These are phyloP conservation scores for Atalantia buxifolia DNA, from an alignment of 345 rosid genomes.

Conservation along the genomic window DNA sequence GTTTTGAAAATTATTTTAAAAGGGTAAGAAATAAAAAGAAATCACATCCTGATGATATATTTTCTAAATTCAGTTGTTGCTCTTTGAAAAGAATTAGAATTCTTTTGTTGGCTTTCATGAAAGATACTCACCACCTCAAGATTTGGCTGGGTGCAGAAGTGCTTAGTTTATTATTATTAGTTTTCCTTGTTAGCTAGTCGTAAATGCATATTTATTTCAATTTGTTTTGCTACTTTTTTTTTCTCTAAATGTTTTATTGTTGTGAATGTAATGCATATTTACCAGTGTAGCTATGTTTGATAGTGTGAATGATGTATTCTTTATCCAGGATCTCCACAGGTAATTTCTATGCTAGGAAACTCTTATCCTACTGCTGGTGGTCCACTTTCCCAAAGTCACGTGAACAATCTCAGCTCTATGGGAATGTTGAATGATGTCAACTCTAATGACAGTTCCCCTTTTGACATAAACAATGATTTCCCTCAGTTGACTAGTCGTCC, in stretches of 20 bases:
- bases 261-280: neutral
- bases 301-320: conserved; percentile 17
- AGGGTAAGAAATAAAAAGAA: neutral
- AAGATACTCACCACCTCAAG: neutral
- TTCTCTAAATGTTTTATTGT: neutral
- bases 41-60: neutral
- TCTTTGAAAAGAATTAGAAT: neutral
- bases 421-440: conserved; percentile 84
- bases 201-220: neutral
- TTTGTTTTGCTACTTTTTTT: neutral
- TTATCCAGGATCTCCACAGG: conserved; percentile 88
- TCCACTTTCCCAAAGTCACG: conserved; percentile 83
- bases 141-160: neutral
- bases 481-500: conserved; percentile 95
- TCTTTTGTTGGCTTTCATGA: neutral
- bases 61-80: neutral
- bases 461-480: conserved; percentile 91
- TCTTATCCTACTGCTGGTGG: conserved; percentile 79
- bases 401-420: conserved; percentile 81
- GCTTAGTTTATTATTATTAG: neutral
- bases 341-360: conserved; percentile 75
- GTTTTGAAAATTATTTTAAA: neutral
- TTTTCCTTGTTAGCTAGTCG: neutral
- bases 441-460: conserved; percentile 80
- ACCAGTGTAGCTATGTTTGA: conserved; percentile 11